A percentile compares a stretch with the other conserved stretches of the same genome.
phyloP scores from a whole-genome alignment of 139 green algal species.

The Pseudopediastrum boryanum region DNA sequence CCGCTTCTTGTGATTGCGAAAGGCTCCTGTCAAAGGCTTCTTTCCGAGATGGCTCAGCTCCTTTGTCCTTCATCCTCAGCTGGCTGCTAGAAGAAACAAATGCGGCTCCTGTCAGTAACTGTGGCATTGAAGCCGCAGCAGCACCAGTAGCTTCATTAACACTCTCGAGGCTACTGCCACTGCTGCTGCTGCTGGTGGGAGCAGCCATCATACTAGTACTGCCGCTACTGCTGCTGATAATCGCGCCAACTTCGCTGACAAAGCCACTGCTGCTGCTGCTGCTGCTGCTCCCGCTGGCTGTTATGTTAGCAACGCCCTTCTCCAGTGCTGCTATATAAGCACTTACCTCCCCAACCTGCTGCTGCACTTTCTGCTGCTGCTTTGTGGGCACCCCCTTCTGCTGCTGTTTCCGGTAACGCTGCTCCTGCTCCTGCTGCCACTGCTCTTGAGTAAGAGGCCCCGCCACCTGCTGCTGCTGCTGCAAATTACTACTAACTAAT shows the following conservation, averaged over 20 bases:
- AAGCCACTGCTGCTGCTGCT: conserved; percentile 14
- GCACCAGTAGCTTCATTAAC: neutral
- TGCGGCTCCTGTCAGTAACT: too few species aligned
- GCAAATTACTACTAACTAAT: neutral
- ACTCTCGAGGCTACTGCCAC: neutral
- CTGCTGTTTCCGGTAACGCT: neutral
- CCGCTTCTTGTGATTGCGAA: too few species aligned
- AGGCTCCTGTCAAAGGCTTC: too few species aligned
- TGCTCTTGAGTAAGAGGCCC: too few species aligned
- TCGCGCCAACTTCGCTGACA: neutral
- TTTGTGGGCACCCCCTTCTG: too few species aligned
- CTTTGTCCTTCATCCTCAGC: conserved; percentile 1
- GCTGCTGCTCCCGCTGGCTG: neutral
- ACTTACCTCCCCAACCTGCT: neutral
- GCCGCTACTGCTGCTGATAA: neutral
- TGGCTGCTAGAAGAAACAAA: too few species aligned
- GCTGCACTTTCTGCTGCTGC: neutral
- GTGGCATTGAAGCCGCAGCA: too few species aligned
- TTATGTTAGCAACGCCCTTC: neutral
- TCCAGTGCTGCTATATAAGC: neutral
- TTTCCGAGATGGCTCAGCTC: too few species aligned
- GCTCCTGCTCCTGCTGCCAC: conserved; percentile 17
- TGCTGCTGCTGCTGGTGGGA: neutral
- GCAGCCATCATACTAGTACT: neutral
- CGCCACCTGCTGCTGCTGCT: neutral